phyloP scores from a whole-genome alignment of 495 filamentous ascomycete species.

The Umbilicaria muhlenbergii region DNA sequence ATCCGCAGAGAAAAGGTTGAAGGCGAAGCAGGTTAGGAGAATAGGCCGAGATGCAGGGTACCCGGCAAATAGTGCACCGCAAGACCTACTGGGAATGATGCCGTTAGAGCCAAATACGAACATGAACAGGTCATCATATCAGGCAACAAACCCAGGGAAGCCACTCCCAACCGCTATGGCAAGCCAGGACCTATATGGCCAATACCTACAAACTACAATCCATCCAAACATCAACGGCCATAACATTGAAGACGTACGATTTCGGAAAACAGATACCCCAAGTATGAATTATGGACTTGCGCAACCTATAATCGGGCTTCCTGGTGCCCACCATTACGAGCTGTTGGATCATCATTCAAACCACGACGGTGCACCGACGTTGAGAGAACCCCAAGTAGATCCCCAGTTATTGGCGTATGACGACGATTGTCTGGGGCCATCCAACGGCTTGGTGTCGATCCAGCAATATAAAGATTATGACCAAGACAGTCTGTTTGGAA shows the following conservation, averaged over 20 bases:
- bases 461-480: constrained; percentile 11
- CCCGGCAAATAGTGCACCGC: no score
- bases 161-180: constrained; percentile 39
- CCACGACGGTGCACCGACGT: constrained; percentile 9
- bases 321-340: constrained; percentile 37
- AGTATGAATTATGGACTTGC: constrained; percentile 11
- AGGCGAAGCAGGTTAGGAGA: constrained; percentile 15
- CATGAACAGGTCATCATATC: constrained; percentile 38
- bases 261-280: constrained; percentile 28
- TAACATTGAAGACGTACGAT: constrained; percentile 35
- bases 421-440: constrained; percentile 1
- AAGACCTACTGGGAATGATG: neutral
- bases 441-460: constrained; percentile 21
- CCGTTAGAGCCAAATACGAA: constrained; percentile 7
- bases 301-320: constrained; percentile 30
- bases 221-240: constrained; percentile 22
- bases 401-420: constrained; percentile 18
- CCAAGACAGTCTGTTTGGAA: constrained; percentile 3
- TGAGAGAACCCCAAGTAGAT: constrained; percentile 23
- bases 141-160: constrained; percentile 45
- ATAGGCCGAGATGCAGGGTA: no score
- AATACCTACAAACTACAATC: constrained; percentile 48
- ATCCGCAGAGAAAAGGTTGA: constrained; percentile 9
- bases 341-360: constrained; percentile 27
- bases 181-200: constrained; percentile 29